A percentile compares a stretch with the other conserved stretches of the same genome.
phyloP scores from a whole-genome alignment of 129 eudicot genomes.

The Flaveria brownii region DNA sequence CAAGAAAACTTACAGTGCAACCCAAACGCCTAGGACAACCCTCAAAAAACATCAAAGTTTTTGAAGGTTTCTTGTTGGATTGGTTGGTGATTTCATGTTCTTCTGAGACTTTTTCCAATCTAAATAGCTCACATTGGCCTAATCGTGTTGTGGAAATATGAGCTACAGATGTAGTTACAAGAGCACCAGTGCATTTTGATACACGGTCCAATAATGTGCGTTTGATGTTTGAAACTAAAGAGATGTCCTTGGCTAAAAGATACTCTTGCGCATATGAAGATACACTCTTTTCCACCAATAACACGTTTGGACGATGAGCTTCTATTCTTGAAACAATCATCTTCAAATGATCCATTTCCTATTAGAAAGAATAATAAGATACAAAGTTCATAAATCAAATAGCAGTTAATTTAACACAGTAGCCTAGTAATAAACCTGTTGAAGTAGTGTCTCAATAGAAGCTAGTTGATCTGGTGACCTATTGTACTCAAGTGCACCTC shows the following conservation, averaged over 20 bases:
- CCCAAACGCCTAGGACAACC: constrained; percentile 97
- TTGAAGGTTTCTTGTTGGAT: constrained; percentile 57
- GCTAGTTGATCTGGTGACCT: constrained; percentile 70
- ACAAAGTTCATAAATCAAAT: constrained; percentile 3
- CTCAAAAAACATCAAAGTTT: constrained; percentile 91
- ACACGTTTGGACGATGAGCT: constrained; percentile 82
- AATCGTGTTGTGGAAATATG: constrained; percentile 54
- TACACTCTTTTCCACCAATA: constrained; percentile 89
- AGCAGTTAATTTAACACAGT: background rate
- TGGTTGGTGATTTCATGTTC: constrained; percentile 65
- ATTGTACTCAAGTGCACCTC: constrained; percentile 94
- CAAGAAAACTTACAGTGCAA: constrained; percentile 68
- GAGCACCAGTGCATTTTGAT: constrained; percentile 90
- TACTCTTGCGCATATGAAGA: constrained; percentile 93
- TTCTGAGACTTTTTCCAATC: constrained; percentile 70
- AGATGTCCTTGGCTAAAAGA: constrained; percentile 85
- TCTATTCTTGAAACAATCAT: constrained; percentile 77
- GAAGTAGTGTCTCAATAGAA: constrained; percentile 73
- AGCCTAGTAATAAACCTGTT: constrained; percentile 54
- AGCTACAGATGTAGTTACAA: constrained; percentile 63
- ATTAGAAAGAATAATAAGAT: constrained; percentile 15
- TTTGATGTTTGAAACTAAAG: constrained; percentile 82
- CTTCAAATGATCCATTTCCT: constrained; percentile 92
- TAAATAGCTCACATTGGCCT: constrained; percentile 92
- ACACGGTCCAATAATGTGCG: constrained; percentile 71